A percentile compares a stretch with the other conserved stretches of the same genome.
These are phyloP conservation scores for Nevesoporus exiguus DNA, from an alignment of 768 basidiomycete genomes.

Conservation along the genomic window DNA sequence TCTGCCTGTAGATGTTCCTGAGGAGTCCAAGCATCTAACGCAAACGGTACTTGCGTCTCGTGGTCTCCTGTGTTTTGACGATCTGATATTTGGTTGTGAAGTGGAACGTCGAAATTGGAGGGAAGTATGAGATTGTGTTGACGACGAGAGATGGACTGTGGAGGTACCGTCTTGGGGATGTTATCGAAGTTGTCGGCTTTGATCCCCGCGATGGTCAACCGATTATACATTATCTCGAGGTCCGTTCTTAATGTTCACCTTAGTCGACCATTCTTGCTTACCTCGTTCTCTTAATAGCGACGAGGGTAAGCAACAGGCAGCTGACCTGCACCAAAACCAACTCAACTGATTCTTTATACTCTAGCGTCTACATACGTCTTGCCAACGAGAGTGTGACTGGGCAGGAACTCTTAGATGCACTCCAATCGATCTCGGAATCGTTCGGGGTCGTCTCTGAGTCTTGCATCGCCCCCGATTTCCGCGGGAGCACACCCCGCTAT, in stretches of 20 bases:
- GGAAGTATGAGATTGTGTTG: slow-evolving; percentile 20
- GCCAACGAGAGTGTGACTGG: slow-evolving; percentile 24
- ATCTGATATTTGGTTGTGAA: slow-evolving; percentile 2
- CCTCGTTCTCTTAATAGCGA: slow-evolving; percentile 4
- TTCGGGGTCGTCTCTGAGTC: slow-evolving; percentile 22
- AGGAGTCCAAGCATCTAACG: slow-evolving; percentile 18
- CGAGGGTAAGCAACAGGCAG: slow-evolving; percentile 16
- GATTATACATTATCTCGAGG: slow-evolving; percentile 24
- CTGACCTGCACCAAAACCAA: neutral
- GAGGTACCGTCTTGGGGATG: slow-evolving; percentile 22
- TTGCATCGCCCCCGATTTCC: slow-evolving; percentile 19
- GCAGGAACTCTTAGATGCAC: slow-evolving; percentile 17
- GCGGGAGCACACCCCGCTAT: slow-evolving; percentile 15
- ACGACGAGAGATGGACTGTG: slow-evolving; percentile 27
- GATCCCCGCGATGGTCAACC: slow-evolving; percentile 21
- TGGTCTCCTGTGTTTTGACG: neutral
- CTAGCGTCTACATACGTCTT: slow-evolving; percentile 18
- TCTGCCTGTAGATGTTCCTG: slow-evolving; percentile 15
- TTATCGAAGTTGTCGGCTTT: slow-evolving; percentile 22
- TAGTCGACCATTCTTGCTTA: neutral
- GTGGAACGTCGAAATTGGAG: slow-evolving; percentile 20
- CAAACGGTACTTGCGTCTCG: slow-evolving; percentile 13
- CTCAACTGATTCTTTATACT: neutral
- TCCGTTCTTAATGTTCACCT: neutral
- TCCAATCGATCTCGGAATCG: slow-evolving; percentile 10